Base-by-base conservation (phyloP, 306 rosid genomes). In the Vachellia pachyceras region DNA sequence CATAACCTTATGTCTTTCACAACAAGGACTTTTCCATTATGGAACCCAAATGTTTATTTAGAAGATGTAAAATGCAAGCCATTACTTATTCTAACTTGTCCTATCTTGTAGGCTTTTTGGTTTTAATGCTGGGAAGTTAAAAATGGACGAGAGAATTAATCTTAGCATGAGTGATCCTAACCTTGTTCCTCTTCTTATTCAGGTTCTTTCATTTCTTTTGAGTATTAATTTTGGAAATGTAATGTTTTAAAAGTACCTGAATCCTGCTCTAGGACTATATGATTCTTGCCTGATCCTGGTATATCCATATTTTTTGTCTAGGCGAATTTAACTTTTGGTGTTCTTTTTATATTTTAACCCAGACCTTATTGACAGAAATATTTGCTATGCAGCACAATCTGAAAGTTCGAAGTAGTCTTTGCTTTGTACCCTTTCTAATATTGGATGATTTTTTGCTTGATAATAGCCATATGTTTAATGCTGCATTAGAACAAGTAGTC, bases 111-210 rank as follows among this genome's bases (percentile, higher is more conserved):
- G 98, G 94, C 89, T 95, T 87, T 95, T 95, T 88, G 89, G 91
- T 82, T 91, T 85, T 73, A 93, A 93, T 74, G 88, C 88, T 22
- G 91, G 96, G 76, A 95, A 89, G 90, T 84, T 95, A 84, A 91
- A 80, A 84, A 93, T 93, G 98, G 99, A 93, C 45, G 96, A 95
- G 83, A 87, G 91, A 78, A 80, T 93, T 25, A 86, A 78, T 84
- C 94, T 95, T 47, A 88, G 98, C 88, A 95, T 95, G 99, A 93
- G 98, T 86, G 99, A 93, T 85, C 92, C 90, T 49, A 98, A 95
- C 90, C 87, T 95, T 73, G 94, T 93, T 87, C 98, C 98, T 82
- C 98, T 95, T 72, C 80, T 95, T 58, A 76, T 95, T 80, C 99
- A 93, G 98, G 99, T 95, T 80, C 65, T 58, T 77, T 78, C 44